phyloP scores from a whole-genome alignment of 805 yeast species.

The Cyberlindnera misumaiensis region DNA sequence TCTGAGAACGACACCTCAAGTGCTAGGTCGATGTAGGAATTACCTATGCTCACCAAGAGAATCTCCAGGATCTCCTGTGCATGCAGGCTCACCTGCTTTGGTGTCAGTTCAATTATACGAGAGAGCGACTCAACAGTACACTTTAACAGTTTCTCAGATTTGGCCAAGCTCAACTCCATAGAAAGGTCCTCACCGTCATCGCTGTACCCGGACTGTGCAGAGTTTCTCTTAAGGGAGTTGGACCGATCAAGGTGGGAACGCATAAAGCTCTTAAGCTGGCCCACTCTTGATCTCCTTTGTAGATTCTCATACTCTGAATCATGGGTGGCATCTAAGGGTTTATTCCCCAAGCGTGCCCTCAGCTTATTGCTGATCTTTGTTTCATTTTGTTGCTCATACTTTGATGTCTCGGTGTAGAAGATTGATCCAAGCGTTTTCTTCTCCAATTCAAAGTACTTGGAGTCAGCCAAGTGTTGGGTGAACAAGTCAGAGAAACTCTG shows the following conservation, averaged over 20 bases:
- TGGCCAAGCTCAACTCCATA: conserved; percentile 29
- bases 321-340: conserved; percentile 5
- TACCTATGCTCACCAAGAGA: conserved; percentile 62
- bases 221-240: conserved; percentile 25
- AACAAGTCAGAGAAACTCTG: conserved; percentile 70
- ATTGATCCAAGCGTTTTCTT: conserved; percentile 52
- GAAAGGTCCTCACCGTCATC: conserved; percentile 14
- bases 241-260: conserved; percentile 43
- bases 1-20: conserved; percentile 60
- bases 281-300: conserved; percentile 32
- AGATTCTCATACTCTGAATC: conserved; percentile 24
- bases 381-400: conserved; percentile 27
- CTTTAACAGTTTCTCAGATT: conserved; percentile 58
- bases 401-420: conserved; percentile 25
- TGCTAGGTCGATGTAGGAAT: conserved; percentile 66
- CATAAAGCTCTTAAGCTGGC: conserved; percentile 51
- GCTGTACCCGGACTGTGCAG: background rate
- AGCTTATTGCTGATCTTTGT: conserved; percentile 27
- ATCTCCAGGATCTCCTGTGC: conserved; percentile 63
- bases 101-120: conserved; percentile 66
- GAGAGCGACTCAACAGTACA: conserved; percentile 73
- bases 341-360: conserved; percentile 9
- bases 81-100: conserved; percentile 53
- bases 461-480: conserved; percentile 57
- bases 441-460: conserved; percentile 64